phyloP scores from a whole-genome alignment of 106 monocot genomes.

The Ottelia alismoides region DNA sequence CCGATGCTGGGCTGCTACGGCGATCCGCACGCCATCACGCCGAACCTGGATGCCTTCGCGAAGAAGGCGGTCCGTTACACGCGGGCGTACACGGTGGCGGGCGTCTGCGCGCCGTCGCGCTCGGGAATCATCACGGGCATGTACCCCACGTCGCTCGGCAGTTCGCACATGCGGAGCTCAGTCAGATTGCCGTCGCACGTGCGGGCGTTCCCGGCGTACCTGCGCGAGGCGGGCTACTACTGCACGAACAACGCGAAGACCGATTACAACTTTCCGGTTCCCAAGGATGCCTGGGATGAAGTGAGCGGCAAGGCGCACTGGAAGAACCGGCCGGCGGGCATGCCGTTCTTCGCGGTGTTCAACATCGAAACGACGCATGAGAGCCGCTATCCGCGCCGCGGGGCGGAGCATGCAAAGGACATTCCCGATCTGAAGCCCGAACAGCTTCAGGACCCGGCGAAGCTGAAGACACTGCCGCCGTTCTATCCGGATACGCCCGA shows the following conservation, averaged over 20 bases:
- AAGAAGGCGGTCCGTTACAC: neutral
- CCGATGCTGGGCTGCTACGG: neutral
- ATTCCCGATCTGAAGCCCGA: neutral
- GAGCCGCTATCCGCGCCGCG: neutral
- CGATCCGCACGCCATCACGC: neutral
- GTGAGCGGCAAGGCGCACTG: neutral
- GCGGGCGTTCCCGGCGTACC: neutral
- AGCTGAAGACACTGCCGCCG: neutral
- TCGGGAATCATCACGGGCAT: neutral
- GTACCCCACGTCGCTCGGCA: neutral
- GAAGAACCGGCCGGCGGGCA: neutral
- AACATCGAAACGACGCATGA: neutral
- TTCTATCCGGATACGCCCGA: neutral
- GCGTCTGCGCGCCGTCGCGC: neutral
- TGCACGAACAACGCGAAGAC: neutral
- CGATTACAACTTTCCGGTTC: neutral
- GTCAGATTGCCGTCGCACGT: neutral
- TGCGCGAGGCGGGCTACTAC: neutral
- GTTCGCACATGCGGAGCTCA: neutral
- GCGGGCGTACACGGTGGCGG: neutral
- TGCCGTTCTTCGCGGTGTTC: neutral
- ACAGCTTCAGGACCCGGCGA: neutral
- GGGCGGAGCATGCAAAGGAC: neutral
- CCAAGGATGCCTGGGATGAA: neutral
- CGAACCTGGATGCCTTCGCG: neutral